These are phyloP conservation scores for Fimicolochytrium jonesii DNA, from an alignment of 192 early-diverging fungal genomes.

Conservation along the genomic window DNA sequence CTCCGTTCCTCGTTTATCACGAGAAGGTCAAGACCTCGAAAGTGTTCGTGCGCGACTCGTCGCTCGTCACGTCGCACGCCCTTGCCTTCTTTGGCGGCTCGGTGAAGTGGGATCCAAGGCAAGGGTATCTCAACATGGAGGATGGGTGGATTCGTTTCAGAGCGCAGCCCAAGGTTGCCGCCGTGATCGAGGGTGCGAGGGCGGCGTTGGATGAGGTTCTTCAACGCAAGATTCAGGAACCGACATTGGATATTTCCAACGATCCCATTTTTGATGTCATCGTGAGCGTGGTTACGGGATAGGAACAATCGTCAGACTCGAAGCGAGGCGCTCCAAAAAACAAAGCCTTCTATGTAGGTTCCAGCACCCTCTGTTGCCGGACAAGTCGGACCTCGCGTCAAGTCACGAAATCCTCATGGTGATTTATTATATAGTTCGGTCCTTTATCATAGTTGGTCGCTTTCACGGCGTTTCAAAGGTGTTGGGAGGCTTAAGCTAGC, in stretches of 20 bases:
- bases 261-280: neutral
- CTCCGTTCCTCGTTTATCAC: constrained; percentile 37
- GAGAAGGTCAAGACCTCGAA: constrained; percentile 44
- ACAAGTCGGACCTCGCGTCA: too few species aligned
- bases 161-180: constrained; percentile 19
- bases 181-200: constrained; percentile 38
- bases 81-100: constrained; percentile 43
- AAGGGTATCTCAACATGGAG: constrained; percentile 22
- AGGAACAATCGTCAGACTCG: too few species aligned
- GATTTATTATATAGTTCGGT: too few species aligned
- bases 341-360: too few species aligned
- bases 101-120: constrained; percentile 22
- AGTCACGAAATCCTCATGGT: too few species aligned
- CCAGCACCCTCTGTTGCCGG: too few species aligned
- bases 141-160: constrained; percentile 39
- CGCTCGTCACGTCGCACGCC: constrained; percentile 26
- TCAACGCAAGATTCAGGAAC: constrained; percentile 68
- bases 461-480: too few species aligned
- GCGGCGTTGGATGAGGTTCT: constrained; percentile 69
- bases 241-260: constrained; percentile 16
- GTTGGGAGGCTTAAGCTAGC: too few species aligned
- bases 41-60: constrained; percentile 42
- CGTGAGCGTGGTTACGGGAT: neutral
- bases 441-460: too few species aligned
- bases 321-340: too few species aligned